phyloP scores from a whole-genome alignment of 2,329 filamentous ascomycete genomes.

The Aspergillus pseudotamarii region DNA sequence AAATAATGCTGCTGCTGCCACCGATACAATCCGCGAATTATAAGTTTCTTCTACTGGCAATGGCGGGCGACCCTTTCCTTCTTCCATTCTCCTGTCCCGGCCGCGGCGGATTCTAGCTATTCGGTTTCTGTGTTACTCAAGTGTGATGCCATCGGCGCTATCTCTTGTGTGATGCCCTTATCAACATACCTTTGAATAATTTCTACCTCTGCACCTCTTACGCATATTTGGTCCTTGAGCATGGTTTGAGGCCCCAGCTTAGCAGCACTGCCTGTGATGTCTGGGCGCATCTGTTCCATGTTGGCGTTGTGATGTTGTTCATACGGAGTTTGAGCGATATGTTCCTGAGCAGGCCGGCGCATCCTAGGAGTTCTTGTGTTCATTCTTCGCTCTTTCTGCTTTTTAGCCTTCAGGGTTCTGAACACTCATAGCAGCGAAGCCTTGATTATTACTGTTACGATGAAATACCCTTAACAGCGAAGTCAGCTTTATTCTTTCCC shows the following conservation, averaged over 20 bases:
- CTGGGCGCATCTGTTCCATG: neutral
- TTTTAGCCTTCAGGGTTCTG: neutral
- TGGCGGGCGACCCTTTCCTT: neutral
- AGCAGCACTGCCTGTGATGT: neutral
- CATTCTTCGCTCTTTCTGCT: conserved; percentile 10
- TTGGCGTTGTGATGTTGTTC: conserved; percentile 13
- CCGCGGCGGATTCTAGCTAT: neutral
- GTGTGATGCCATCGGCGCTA: neutral
- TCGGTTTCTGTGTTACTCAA: neutral
- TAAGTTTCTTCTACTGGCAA: conserved; percentile 19
- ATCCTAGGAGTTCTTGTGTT: conserved; percentile 30
- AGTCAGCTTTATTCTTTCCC: neutral
- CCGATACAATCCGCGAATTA: conserved; percentile 36
- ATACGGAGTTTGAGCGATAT: conserved; percentile 18
- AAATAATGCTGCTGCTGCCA: conserved; percentile 44
- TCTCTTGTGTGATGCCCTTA: neutral
- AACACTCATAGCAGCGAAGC: conserved; percentile 4
- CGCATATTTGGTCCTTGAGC: neutral
- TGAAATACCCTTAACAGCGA: conserved; percentile 13
- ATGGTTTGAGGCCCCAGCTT: neutral
- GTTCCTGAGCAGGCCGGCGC: conserved; percentile 25
- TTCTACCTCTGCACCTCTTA: neutral
- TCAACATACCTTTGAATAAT: conserved; percentile 2
- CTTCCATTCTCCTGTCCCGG: neutral
- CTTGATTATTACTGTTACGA: conserved; percentile 13